Evolutionary conservation across 1,284 basidiomycete genomes (phyloP).

Genomic region (Athelia sp.): DNA sequence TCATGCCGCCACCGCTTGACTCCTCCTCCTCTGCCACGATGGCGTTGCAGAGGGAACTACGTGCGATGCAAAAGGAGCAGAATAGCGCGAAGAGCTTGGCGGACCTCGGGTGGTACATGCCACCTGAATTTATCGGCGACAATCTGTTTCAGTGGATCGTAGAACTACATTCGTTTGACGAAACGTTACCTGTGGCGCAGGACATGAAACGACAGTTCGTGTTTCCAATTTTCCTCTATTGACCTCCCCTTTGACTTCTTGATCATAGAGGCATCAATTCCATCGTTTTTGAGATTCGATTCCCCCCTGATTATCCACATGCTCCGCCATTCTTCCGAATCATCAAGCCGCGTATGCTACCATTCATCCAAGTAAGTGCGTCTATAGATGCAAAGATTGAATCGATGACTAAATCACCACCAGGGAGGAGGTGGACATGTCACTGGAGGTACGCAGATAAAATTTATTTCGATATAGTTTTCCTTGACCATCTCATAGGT

Average conservation of each 20-base stretch:
- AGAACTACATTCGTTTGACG: constrained; percentile 62
- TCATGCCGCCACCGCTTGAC: constrained; percentile 51
- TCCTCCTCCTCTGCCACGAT: constrained; percentile 44
- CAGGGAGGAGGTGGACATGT: constrained; percentile 60
- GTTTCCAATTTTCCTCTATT: constrained; percentile 1
- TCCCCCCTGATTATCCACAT: constrained; percentile 52
- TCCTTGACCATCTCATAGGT: constrained; percentile 26
- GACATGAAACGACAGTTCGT: constrained; percentile 48
- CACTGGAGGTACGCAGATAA: constrained; percentile 40
- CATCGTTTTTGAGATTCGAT: constrained; percentile 58
- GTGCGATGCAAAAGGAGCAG: constrained; percentile 52
- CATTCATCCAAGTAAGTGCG: constrained; percentile 39
- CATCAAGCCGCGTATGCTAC: constrained; percentile 54
- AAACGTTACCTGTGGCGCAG: constrained; percentile 45
- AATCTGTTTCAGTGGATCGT: constrained; percentile 62
- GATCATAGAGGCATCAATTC: constrained; percentile 44
- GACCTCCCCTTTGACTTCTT: neutral
- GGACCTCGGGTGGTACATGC: constrained; percentile 61
- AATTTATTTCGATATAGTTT: neutral
- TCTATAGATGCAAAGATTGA: neutral
- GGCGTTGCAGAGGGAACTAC: constrained; percentile 51
- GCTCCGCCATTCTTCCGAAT: constrained; percentile 62
- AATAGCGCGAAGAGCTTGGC: constrained; percentile 36
- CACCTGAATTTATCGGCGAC: constrained; percentile 50
- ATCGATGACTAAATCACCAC: neutral